Conservation (phyloP, 805 yeast genomes). For the Blastobotrys attinorum region DNA sequence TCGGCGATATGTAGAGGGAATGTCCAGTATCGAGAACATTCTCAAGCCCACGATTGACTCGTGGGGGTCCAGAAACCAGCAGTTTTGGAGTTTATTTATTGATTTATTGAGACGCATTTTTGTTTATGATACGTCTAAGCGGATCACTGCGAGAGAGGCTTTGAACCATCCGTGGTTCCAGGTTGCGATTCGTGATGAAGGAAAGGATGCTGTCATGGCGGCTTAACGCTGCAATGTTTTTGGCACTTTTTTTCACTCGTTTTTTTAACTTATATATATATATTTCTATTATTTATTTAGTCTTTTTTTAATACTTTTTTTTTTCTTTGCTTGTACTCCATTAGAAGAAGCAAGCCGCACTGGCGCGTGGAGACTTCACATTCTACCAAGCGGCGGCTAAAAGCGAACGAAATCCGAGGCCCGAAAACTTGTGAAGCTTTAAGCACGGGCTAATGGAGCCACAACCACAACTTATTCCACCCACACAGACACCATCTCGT, state of each 20-base stretch:
- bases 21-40: slow-evolving; percentile 27
- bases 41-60: slow-evolving; percentile 10
- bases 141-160: slow-evolving; percentile 72
- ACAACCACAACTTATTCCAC: too few species aligned
- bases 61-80: slow-evolving; percentile 22
- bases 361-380: too few species aligned
- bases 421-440: too few species aligned
- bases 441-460: too few species aligned
- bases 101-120: slow-evolving; percentile 62
- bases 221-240: background rate
- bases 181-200: slow-evolving; percentile 11
- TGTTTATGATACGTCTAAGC: slow-evolving; percentile 60
- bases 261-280: too few species aligned
- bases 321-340: background rate
- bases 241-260: too few species aligned
- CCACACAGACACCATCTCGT: too few species aligned
- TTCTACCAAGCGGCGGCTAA: too few species aligned
- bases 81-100: slow-evolving; percentile 77
- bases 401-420: too few species aligned
- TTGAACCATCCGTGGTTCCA: slow-evolving; percentile 74
- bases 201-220: background rate
- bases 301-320: too few species aligned
- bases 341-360: too few species aligned
- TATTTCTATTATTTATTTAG: too few species aligned
- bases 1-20: slow-evolving; percentile 28